Conservation (phyloP, 805 yeast species). For the Kodamaea lidongshanica region DNA sequence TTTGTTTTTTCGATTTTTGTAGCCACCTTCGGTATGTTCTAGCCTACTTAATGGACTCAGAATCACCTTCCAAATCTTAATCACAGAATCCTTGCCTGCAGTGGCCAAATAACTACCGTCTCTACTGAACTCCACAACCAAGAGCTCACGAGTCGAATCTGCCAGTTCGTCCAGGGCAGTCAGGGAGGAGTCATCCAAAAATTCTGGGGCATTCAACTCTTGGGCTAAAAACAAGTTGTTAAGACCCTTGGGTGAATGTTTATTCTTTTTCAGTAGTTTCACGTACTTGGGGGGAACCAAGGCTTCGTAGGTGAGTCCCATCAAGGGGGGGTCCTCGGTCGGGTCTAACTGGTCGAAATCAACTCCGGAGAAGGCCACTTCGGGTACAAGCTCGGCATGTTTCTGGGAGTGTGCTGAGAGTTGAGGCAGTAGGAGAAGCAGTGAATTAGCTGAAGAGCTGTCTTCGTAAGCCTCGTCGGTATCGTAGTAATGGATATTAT, state of each 20-base stretch:
- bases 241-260: constrained; percentile 40
- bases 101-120: constrained; percentile 83
- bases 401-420: constrained; percentile 7
- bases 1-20: constrained; percentile 12
- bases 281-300: constrained; percentile 51
- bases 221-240: constrained; percentile 60
- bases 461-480: constrained; percentile 13
- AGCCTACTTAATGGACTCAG: constrained; percentile 64
- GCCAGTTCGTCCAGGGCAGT: constrained; percentile 11
- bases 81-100: constrained; percentile 69
- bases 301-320: constrained; percentile 33
- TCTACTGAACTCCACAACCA: constrained; percentile 63
- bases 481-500: constrained; percentile 20
- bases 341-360: constrained; percentile 3
- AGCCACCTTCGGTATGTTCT: constrained; percentile 18
- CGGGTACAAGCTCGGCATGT: constrained; percentile 4
- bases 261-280: constrained; percentile 42
- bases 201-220: constrained; percentile 36
- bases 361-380: constrained; percentile 1
- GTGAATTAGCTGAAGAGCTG: constrained; percentile 8
- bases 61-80: constrained; percentile 76
- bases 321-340: constrained; percentile 18
- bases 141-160: too few species aligned
- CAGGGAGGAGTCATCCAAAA: constrained; percentile 17
- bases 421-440: constrained; percentile 1